phyloP scores from a whole-genome alignment of 306 rosid genomes.

The Cucurbita pepo region DNA sequence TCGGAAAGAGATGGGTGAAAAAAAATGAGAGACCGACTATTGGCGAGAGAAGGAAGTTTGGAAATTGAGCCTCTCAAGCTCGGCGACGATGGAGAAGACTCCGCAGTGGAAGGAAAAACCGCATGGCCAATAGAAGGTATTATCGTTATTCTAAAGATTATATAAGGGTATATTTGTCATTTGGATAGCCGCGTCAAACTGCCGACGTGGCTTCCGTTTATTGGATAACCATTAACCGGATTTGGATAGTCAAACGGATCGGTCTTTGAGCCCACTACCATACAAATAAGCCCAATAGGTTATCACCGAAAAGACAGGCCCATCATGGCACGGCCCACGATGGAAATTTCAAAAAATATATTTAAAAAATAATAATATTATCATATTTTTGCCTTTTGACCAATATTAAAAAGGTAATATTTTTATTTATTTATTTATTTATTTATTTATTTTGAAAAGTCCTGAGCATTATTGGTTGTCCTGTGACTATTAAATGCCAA shows the following conservation, averaged over 20 bases:
- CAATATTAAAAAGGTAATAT: background rate
- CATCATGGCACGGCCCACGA: background rate
- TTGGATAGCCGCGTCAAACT: background rate
- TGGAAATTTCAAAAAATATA: too few species aligned
- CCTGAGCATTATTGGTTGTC: background rate
- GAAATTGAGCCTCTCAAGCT: background rate
- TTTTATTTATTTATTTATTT: too few species aligned
- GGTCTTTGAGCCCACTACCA: background rate
- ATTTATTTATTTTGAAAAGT: background rate
- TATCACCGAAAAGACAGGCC: background rate
- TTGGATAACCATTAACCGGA: background rate
- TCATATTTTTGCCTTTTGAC: background rate
- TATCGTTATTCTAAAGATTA: background rate
- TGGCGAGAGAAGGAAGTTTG: background rate
- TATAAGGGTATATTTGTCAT: background rate
- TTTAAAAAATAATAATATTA: too few species aligned
- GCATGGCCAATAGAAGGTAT: background rate
- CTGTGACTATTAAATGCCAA: background rate
- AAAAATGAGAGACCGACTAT: slow-evolving; percentile 7
- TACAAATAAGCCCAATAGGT: background rate
- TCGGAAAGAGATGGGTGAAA: background rate
- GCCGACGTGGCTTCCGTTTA: background rate
- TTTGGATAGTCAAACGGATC: background rate
- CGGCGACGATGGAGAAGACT: slow-evolving; percentile 9
- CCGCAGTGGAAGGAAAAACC: background rate